Conservation (phyloP, 2,329 filamentous ascomycete species). For the Beauveria sp. region DNA sequence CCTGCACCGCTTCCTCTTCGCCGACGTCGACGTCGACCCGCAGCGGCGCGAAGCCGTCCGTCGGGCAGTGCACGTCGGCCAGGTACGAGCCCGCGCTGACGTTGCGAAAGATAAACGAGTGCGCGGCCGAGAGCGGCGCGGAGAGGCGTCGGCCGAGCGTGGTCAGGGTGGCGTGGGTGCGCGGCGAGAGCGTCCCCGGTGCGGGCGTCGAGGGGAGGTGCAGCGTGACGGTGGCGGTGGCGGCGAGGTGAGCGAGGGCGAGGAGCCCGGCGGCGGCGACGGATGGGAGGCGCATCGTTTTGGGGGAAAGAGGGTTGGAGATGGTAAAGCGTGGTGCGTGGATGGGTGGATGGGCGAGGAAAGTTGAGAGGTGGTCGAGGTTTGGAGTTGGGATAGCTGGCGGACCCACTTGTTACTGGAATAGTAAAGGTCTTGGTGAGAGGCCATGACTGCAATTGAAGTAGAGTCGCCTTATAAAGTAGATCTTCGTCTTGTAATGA, state of each 20-base stretch:
- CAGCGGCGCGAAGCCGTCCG: conserved; percentile 69
- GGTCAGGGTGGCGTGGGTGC: conserved; percentile 56
- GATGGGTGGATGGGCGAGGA: not conserved
- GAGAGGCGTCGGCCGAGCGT: conserved; percentile 31
- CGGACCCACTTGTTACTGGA: not conserved
- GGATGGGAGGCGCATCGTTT: not conserved
- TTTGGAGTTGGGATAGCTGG: not conserved
- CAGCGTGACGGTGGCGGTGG: conserved; percentile 30
- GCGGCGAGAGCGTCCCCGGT: conserved; percentile 50
- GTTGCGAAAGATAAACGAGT: conserved; percentile 69
- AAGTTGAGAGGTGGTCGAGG: not conserved
- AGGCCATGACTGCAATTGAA: no score
- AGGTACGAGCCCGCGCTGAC: conserved; percentile 70
- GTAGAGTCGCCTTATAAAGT: no score
- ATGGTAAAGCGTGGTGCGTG: not conserved
- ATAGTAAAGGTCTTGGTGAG: not conserved
- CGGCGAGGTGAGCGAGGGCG: conserved; percentile 25
- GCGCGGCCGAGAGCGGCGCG: conserved; percentile 58
- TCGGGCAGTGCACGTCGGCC: conserved; percentile 67
- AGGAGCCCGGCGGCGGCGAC: conserved; percentile 25
- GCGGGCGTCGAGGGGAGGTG: conserved; percentile 41
- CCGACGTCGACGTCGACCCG: conserved; percentile 61
- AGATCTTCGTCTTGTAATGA: no score
- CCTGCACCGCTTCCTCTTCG: conserved; percentile 39
- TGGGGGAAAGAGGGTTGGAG: not conserved